Base-by-base conservation (phyloP, 2,329 filamentous ascomycete species). In the Mollisia scopiformis region DNA sequence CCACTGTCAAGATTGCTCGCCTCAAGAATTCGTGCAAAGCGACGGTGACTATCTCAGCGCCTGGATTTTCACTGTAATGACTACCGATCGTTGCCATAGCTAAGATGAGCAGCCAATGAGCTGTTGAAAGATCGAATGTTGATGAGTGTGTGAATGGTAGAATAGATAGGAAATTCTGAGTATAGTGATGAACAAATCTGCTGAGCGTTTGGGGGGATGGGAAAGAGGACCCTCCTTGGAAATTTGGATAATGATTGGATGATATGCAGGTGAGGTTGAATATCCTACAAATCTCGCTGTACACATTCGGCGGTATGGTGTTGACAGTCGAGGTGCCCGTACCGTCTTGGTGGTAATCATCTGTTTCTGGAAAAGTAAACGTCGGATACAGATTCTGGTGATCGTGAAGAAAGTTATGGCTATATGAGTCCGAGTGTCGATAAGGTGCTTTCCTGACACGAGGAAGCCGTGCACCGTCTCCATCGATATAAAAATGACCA, bases 21-120 rank as follows among this genome's bases (percentile, higher is more conserved):
- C 76, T 74, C 50, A 78, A 66, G 58, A 79, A 73, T 59, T 80
- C 78, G 59, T 79, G 74, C 50, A 79, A 74, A 31, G 76, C 74
- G 46, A 69, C 61, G 33, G 70, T 66, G 52, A 72, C 72, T 6
- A 72, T 65, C 21, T 73, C 68, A 57, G 67, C 65, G 21, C 74
- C 65, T 14, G 67, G 58, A 11, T 61, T 57, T 31, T 72, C 70
- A 33, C 68, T 65, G 62, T 72, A 73, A 53, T 76, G 75, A 56
- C 76, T 76, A 6, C 78, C 78, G 52, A 79, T 70, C 47, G 77
- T 72, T 30, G 76, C 67, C 43, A 78, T 64, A 14, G 78, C 75
- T 53, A 79, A 63, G 4, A 71, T 69, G 46, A 78, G 63, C 13
- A 79, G 65, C 77, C 77, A 79, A 59, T 79, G 74, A 30, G 69